Percentiles rank a stretch among this genome's conserved stretches.
Conservation (phyloP, 2,329 filamentous ascomycete genomes). For the Diaporthe eres region DNA sequence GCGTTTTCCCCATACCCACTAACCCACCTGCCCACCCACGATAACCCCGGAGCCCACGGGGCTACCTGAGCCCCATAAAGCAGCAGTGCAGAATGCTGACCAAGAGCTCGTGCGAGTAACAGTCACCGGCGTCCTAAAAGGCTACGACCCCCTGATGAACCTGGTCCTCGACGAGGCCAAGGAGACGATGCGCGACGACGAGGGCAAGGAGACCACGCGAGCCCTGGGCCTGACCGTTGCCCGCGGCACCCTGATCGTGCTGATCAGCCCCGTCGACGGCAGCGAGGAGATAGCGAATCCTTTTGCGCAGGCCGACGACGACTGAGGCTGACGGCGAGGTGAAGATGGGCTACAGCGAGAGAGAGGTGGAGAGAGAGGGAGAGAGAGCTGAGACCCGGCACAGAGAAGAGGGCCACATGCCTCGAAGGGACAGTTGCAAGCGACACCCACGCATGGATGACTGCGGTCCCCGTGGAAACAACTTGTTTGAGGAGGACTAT, state of each 20-base stretch:
- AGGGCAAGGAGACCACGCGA: conserved; percentile 88
- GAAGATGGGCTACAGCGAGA: background rate
- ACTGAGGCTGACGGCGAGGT: conserved; percentile 51
- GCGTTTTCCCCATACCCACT: conserved; percentile 46
- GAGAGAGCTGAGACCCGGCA: background rate
- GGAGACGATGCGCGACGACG: conserved; percentile 91
- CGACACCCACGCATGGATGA: background rate
- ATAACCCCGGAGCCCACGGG: background rate
- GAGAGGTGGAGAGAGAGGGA: background rate
- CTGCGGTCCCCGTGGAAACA: background rate
- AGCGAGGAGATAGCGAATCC: conserved; percentile 97
- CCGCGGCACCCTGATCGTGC: conserved; percentile 90
- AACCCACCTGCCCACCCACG: background rate
- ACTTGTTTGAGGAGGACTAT: no score
- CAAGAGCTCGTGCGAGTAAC: conserved; percentile 19
- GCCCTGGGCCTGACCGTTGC: conserved; percentile 90
- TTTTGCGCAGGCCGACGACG: conserved; percentile 83
- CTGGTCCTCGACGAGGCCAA: conserved; percentile 95
- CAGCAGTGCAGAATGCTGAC: background rate
- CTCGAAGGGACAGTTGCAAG: background rate
- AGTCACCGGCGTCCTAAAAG: conserved; percentile 93
- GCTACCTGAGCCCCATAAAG: background rate
- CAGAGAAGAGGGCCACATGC: no score
- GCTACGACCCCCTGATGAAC: conserved; percentile 98
- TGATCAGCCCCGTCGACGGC: conserved; percentile 93